Evolutionary conservation across 768 basidiomycete genomes (phyloP).

Genomic region (Agrocybe chaxingu): DNA sequence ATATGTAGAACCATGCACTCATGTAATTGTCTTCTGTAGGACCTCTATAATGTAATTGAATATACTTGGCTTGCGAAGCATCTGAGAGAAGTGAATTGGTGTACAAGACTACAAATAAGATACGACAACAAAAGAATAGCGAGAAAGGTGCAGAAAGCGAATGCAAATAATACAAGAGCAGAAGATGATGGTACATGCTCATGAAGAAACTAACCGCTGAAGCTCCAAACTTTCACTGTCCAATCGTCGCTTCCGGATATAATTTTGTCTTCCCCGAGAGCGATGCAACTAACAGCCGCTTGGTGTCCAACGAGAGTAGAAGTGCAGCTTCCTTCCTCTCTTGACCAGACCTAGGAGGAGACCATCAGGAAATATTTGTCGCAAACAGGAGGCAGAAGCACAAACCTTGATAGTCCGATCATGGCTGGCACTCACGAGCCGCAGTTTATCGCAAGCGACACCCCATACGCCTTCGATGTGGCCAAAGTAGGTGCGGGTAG

Average conservation of each 20-base stretch:
- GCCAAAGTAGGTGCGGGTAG: conserved; percentile 84
- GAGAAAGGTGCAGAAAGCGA: background rate
- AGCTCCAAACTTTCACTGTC: conserved; percentile 83
- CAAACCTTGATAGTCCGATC: conserved; percentile 95
- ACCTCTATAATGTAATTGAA: too few species aligned
- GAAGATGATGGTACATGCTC: conserved; percentile 3
- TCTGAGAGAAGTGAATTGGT: too few species aligned
- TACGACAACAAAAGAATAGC: conserved; percentile 1
- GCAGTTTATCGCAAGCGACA: conserved; percentile 87
- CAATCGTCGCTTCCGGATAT: conserved; percentile 96
- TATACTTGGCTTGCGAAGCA: too few species aligned
- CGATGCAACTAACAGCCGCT: conserved; percentile 89
- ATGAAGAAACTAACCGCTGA: conserved; percentile 34
- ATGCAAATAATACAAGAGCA: conserved; percentile 2
- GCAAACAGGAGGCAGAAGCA: conserved; percentile 9
- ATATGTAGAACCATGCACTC: too few species aligned
- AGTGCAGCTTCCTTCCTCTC: conserved; percentile 83
- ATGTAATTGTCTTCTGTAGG: too few species aligned
- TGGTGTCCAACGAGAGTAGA: conserved; percentile 92
- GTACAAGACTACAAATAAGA: background rate
- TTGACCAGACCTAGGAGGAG: conserved; percentile 82
- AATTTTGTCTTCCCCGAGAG: conserved; percentile 91
- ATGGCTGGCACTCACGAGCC: conserved; percentile 91
- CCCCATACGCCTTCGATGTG: conserved; percentile 99
- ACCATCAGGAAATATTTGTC: conserved; percentile 5